Base-by-base conservation (phyloP, 108 stramenopile species). In the Schizochytrium sp. region DNA sequence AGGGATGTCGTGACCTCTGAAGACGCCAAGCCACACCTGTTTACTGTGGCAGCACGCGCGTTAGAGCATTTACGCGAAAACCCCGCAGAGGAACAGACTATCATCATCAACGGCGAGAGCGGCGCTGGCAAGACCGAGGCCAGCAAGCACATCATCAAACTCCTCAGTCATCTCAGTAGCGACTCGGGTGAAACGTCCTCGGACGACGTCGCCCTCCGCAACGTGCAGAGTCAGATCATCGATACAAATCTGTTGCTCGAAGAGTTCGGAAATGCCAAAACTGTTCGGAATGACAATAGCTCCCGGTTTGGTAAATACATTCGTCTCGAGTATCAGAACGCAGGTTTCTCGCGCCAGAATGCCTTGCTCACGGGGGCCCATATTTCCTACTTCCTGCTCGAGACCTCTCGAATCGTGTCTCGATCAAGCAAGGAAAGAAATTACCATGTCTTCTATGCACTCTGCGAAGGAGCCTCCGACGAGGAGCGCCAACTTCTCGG, bases 381-480 rank as follows among this genome's bases (percentile, higher is more conserved):
- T 59, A 95, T 93, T 87, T 60, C 60, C 88, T 96, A 96, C 23
- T 98, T 97, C 87, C 93, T 99, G 58, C 92, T 99, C 5, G 98
- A 99, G 91, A 98, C 98, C 90, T 95, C 93, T 44, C 95, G 98
- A 21, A 95, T 98, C 69, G 96, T 98, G 41, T 94, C 95, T 63
- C 92, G 95, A 60, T 91, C 91, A 43, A 55, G 87, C 5, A 95
- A 95, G 19, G 98, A 99, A 91, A 88, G 98, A 6, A 97, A 97
- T 88, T 99, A 96, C 92, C 98, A 99, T 90, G 92, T 98, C 55
- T 99, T 99, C 89, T 99, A 99, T 88, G 96, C 98, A 90, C 95
- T 99, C 57, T 90, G 96, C 57, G 89, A 91, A 45, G 93, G 95
- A 48, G 94, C 96, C 5, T 90, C 92, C 5, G 88, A 83, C 10